These are phyloP conservation scores for Mycena metata DNA, from an alignment of 768 basidiomycete genomes.

Conservation along the genomic window DNA sequence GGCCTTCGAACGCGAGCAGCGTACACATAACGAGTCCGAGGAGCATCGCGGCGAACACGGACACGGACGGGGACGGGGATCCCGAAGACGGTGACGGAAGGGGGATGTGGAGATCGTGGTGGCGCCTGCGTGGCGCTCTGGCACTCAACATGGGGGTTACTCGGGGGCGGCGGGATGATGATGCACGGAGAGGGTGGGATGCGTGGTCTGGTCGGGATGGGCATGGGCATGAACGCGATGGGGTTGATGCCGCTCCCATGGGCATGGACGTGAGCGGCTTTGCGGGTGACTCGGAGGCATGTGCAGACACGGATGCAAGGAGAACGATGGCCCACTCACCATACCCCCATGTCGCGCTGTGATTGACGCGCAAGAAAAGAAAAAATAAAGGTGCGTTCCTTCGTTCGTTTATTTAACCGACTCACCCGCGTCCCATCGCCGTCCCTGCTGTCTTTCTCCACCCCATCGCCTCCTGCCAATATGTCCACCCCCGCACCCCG, in stretches of 20 bases:
- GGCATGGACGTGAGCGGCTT: conserved; percentile 34
- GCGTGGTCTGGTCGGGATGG: conserved; percentile 27
- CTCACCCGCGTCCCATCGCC: too few species aligned
- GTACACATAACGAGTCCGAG: conserved; percentile 27
- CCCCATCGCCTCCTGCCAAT: too few species aligned
- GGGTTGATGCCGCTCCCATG: conserved; percentile 28
- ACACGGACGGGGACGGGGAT: conserved; percentile 82
- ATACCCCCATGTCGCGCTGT: too few species aligned
- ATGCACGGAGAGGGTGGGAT: conserved; percentile 34
- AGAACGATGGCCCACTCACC: too few species aligned
- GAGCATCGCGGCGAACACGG: conserved; percentile 74
- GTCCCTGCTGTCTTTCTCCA: too few species aligned
- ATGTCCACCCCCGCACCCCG: too few species aligned
- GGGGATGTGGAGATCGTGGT: conserved; percentile 64
- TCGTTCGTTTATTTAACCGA: too few species aligned
- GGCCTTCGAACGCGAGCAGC: not conserved
- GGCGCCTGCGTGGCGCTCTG: conserved; percentile 25
- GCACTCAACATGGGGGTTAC: conserved; percentile 33
- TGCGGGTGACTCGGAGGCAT: conserved; percentile 32
- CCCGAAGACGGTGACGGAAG: conserved; percentile 78
- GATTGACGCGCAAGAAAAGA: too few species aligned
- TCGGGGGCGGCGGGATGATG: conserved; percentile 9
- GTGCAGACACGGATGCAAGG: conserved; percentile 38
- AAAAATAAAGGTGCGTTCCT: too few species aligned
- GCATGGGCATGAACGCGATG: conserved; percentile 31